Conservation (phyloP, 495 filamentous ascomycete species). For the Rostrohypoxylon terebratum region DNA sequence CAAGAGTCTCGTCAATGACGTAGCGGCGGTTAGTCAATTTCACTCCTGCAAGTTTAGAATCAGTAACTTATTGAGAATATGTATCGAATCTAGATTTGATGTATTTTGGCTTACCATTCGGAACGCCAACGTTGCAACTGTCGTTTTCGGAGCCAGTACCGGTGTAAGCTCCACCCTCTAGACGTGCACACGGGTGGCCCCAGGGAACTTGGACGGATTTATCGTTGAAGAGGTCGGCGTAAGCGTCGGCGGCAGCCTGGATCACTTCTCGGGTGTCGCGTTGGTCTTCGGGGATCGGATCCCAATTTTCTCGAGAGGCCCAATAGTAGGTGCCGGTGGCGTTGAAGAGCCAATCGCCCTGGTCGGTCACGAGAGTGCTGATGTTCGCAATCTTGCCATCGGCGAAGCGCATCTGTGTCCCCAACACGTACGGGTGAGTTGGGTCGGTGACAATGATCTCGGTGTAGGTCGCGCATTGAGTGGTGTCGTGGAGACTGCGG, state of each 20-base stretch:
- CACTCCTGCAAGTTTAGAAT: constrained; percentile 46
- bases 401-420: constrained; percentile 58
- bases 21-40: constrained; percentile 57
- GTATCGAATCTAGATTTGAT: neutral
- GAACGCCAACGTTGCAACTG: constrained; percentile 56
- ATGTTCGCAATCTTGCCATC: constrained; percentile 50
- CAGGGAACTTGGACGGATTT: constrained; percentile 61
- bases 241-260: constrained; percentile 62
- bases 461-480: constrained; percentile 64
- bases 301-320: constrained; percentile 58
- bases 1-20: constrained; percentile 64
- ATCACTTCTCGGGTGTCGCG: constrained; percentile 59
- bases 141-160: constrained; percentile 52
- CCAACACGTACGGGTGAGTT: constrained; percentile 61
- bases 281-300: constrained; percentile 56
- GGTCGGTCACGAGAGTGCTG: constrained; percentile 58
- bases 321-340: constrained; percentile 62
- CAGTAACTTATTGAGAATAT: constrained; percentile 18
- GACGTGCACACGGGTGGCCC: constrained; percentile 59
- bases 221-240: constrained; percentile 60
- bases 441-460: constrained; percentile 61
- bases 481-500: constrained; percentile 61
- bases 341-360: constrained; percentile 64
- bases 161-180: constrained; percentile 62
- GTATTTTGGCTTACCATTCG: constrained; percentile 44